phyloP scores from a whole-genome alignment of 78 protist genomes.

The Dictyostelium discoideum region DNA sequence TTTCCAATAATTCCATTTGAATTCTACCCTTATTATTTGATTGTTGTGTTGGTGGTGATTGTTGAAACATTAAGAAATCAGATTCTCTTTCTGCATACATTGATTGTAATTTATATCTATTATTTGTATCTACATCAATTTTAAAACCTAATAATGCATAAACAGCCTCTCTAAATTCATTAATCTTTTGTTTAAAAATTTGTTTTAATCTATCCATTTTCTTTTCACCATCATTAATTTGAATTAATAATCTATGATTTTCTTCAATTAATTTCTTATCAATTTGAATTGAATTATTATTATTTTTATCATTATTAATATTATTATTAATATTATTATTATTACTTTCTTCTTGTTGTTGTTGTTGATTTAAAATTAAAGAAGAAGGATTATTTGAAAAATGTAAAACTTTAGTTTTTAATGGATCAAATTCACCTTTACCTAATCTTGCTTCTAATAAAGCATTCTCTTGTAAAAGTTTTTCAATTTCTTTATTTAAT shows the following conservation, averaged over 20 bases:
- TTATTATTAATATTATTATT: background rate
- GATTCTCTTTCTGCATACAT: constrained; percentile 67
- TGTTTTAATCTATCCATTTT: constrained; percentile 45
- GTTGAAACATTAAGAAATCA: constrained; percentile 67
- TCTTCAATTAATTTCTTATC: constrained; percentile 48
- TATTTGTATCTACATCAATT: constrained; percentile 52
- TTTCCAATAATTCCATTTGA: constrained; percentile 70
- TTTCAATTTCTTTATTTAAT: constrained; percentile 50
- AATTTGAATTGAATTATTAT: background rate
- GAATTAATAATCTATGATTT: constrained; percentile 38
- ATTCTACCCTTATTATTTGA: background rate
- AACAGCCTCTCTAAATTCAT: constrained; percentile 75
- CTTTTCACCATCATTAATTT: constrained; percentile 50
- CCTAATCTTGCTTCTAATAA: constrained; percentile 82
- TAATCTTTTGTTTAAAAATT: constrained; percentile 49
- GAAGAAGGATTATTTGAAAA: constrained; percentile 61
- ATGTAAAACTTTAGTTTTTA: constrained; percentile 71
- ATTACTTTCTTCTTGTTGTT: background rate
- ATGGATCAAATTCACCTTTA: constrained; percentile 65
- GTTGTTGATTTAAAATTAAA: background rate
- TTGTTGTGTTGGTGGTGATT: background rate
- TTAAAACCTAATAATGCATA: constrained; percentile 57
- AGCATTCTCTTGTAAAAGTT: constrained; percentile 71
- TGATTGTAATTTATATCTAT: constrained; percentile 50
- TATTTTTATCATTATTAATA: background rate